A percentile compares a stretch with the other conserved stretches of the same genome.
Conservation (phyloP, 805 yeast genomes). For the Yueomyces sinensis region DNA sequence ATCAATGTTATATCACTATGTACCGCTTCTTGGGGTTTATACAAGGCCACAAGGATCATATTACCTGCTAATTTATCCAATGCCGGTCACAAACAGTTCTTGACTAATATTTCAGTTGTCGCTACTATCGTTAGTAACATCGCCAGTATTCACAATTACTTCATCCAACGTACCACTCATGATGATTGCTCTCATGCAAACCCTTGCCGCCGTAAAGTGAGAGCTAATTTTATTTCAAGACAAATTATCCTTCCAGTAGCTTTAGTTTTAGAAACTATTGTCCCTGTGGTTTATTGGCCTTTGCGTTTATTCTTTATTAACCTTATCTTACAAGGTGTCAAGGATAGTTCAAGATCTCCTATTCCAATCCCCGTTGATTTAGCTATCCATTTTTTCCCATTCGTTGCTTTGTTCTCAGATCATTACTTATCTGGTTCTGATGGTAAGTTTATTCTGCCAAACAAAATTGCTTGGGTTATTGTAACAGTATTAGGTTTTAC, state of each 20-base stretch:
- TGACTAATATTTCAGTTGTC: slow-evolving; percentile 50
- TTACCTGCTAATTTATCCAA: slow-evolving; percentile 37
- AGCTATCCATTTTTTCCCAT: slow-evolving; percentile 48
- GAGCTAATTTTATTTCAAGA: slow-evolving; percentile 20
- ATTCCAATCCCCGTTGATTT: slow-evolving; percentile 42
- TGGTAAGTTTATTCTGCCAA: slow-evolving; percentile 25
- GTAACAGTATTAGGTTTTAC: slow-evolving; percentile 28
- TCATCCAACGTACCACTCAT: slow-evolving; percentile 3
- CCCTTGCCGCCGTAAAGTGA: background rate
- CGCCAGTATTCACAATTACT: slow-evolving; percentile 28
- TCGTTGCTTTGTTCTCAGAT: slow-evolving; percentile 37
- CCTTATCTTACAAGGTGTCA: slow-evolving; percentile 30
- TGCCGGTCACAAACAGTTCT: slow-evolving; percentile 62
- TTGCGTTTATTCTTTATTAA: slow-evolving; percentile 38
- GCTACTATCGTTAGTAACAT: slow-evolving; percentile 32
- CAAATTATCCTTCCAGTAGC: slow-evolving; percentile 34
- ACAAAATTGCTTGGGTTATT: slow-evolving; percentile 28
- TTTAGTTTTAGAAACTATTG: slow-evolving; percentile 45
- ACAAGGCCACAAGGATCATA: slow-evolving; percentile 12
- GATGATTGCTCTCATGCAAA: background rate
- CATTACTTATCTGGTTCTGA: slow-evolving; percentile 36
- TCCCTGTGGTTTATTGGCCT: slow-evolving; percentile 58
- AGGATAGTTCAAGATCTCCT: slow-evolving; percentile 12
- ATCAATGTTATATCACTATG: slow-evolving; percentile 11
- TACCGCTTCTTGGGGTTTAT: slow-evolving; percentile 19